Percentiles rank a stretch among this genome's conserved stretches.
phyloP scores from a whole-genome alignment of 257 asterid species.

The Parsonsia alboflavescens region DNA sequence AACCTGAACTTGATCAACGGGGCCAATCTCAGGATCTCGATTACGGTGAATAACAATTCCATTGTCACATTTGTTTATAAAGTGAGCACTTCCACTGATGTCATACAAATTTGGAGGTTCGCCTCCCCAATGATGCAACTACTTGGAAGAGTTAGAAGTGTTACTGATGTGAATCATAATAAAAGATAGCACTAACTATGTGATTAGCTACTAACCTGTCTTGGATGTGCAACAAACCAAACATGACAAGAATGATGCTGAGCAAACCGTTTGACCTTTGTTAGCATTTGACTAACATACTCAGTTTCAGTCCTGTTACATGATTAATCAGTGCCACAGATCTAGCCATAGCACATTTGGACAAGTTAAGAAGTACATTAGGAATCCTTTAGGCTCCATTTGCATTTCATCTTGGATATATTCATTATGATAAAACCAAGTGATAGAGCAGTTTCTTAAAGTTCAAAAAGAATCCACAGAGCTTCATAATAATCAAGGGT shows the following conservation, averaged over 20 bases:
- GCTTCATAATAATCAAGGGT: neutral
- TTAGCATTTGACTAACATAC: slow-evolving; percentile 95
- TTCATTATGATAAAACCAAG: too few species aligned
- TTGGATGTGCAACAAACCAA: slow-evolving; percentile 99
- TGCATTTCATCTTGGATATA: neutral
- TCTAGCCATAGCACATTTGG: neutral
- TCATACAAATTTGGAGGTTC: slow-evolving; percentile 85
- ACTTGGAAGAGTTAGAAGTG: slow-evolving; percentile 15
- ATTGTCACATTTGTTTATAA: slow-evolving; percentile 93
- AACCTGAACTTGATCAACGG: slow-evolving; percentile 82
- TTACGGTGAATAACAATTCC: slow-evolving; percentile 94
- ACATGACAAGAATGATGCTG: slow-evolving; percentile 96
- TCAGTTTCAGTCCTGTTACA: slow-evolving; percentile 92
- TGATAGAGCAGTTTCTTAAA: neutral
- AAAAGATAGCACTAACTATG: neutral
- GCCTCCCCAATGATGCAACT: slow-evolving; percentile 89
- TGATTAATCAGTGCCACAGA: neutral
- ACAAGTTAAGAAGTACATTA: neutral
- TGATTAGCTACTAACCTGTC: slow-evolving; percentile 55
- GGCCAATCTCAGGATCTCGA: slow-evolving; percentile 81
- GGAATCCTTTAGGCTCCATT: neutral
- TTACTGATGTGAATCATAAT: slow-evolving; percentile 12
- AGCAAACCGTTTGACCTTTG: slow-evolving; percentile 87
- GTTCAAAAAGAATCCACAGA: neutral
- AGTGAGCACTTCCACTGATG: slow-evolving; percentile 98